Base-by-base conservation (phyloP, 805 yeast genomes). In the Candida nemodendra region DNA sequence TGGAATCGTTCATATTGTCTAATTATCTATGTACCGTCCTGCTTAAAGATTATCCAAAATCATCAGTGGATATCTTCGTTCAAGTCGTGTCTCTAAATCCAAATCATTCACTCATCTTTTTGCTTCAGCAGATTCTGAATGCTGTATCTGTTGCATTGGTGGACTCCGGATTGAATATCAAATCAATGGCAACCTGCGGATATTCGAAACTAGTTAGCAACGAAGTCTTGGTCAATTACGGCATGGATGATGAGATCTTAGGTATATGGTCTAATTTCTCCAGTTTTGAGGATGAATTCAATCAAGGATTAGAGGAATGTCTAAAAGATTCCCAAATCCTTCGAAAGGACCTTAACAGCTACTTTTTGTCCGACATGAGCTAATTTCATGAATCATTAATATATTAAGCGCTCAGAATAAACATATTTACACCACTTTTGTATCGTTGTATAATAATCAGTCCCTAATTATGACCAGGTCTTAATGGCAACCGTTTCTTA, bases 41-140 rank as follows among this genome's bases (percentile, higher is more conserved):
- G 14, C 65, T 87, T 23, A 76, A 76, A 11, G 79, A 81, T 44
- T 93, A 93, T 59, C 97, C 98, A 4, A 91, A 91, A 61, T 85
- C 96, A 2, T 79, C 90, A 14, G 86, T 91, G 40, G 93, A 83
- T 53, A 73, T 91, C 12, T 82, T 81, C 45, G 67, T 93, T 5
- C 76, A 82, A 27, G 66, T 91, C 6, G 71, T 90, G 19, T 69
- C 81, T n/a, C 55, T 66, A 3, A 68, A 68, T 27, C 43, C 55
- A 13, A 30, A 44, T 15, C 60, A 59, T 36, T 59, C 59, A 36
- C 57, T 61, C 29, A 61, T 61, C 25, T 59, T 55, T 27, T 57
- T 73, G 19, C 61, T 72, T 19, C 65, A 74, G 27, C 61, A 65
- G 22, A 56, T 81, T 3, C 69, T 77, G n/a, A 81, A 79, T 46